Base-by-base conservation (phyloP, 2,329 filamentous ascomycete species). In the Penicillium paneum region DNA sequence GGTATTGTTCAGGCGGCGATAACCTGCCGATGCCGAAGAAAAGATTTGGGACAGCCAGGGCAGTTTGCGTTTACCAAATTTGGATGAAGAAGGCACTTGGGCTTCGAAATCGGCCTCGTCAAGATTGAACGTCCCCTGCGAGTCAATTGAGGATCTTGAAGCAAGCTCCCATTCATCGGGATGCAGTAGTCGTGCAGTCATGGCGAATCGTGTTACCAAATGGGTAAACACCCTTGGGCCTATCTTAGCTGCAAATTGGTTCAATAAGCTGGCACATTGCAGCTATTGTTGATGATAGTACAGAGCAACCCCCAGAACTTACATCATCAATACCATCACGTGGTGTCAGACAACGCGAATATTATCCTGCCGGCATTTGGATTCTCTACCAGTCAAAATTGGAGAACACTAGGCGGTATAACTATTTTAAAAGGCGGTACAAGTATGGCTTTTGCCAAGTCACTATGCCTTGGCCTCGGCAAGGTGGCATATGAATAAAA, bases 51-150 rank as follows among this genome's bases (percentile, higher is more conserved):
- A 64, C 17, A 71, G 28, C 21, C 70, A 64, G 19, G 72, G 60
- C 6, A 54, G 43, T 28, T 55, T 58, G 21, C 54, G 58, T 8
- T 57, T 42, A 13, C 65, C 55, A 41, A 65, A 66, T 44, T 67
- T 65, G 3, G 63, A 61, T n/a, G 56, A 64, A 2, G 64, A 61
- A 11, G 65, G 65, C 12, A 65, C 52, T 54, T 74, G 71, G 3
- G 74, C 68, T 62, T 75, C 73, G 48, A 75, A 76, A 59, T 76
- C 74, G 50, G 67, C 68, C 28, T 73, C 74, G 49, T 76, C 73
- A 13, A 76, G 67, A 54, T 76, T 68, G 59, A 76, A 76, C 35
- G 66, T 71, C 51, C 69, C 73, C 36, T 71, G 65, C 2, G 72
- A 74, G 51, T 76, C 74, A 26, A 68, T 39, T 1, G 74, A 76